Evolutionary conservation across 129 eudicot species (phyloP), one percentile per base, ranked within the genome.

Genomic region (Pseudognaphalium luteoalbum): DNA sequence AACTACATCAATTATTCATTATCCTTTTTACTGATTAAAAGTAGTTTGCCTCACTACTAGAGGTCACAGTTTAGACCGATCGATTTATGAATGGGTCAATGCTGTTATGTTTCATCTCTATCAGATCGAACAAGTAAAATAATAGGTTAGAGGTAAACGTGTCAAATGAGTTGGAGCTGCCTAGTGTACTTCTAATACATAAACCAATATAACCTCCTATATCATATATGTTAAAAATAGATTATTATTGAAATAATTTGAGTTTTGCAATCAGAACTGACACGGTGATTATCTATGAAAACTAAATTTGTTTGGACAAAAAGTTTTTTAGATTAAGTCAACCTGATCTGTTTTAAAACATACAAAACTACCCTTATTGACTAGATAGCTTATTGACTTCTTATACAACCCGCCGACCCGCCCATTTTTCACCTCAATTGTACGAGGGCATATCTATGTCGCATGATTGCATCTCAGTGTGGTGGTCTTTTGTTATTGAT

Each of bases 391-490:
- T 47, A 47, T n/a, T 59, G 65, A 59, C 33, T 60, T 20, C 6
- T 59, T 60, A 60, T 16, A 34, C 66, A 25, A 22, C 66, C 66
- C 7, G 7, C 34, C 29, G 25, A 30, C 14, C n/a, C 6, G 1
- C 21, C 69, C 25, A 64, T 64, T 64, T 63, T 34, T 14, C 10
- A 47, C 54, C 54, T 47, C 14, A 47, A 14, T 47, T 6, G n/a
- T 47, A 47, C 6, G 17, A 14, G 54, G 3, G 41, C 69, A 12
- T 32, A 7, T 15, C 69, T 64, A 28, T 16, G 42, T 64, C 32
- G 25, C 69, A 32, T 64, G 44, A 33, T 64, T 64, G 69, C 69
- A 30, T 63, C 34, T 64, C 42, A 29, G 41, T 64, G 19, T 32
- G 17, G 22, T 66, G 37, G 59, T 6, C 64, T 7, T 71, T 71